Percentiles rank a stretch among this genome's conserved stretches.
These are phyloP conservation scores for Scheffersomyces stipitis DNA, from an alignment of 805 yeast species.

Conservation along the genomic window DNA sequence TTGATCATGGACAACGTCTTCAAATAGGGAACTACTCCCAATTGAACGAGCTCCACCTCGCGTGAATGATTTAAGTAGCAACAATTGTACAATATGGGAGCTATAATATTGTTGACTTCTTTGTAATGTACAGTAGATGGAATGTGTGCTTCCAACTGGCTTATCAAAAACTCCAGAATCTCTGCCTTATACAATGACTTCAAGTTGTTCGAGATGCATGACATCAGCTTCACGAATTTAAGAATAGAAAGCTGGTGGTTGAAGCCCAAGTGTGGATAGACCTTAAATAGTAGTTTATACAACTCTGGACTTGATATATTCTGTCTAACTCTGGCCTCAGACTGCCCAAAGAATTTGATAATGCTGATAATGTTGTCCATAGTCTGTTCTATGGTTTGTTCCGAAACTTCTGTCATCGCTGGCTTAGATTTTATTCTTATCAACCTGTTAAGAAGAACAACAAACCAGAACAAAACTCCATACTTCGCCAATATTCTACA, in stretches of 20 bases:
- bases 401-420: constrained; percentile 3
- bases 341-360: constrained; percentile 42
- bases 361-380: constrained; percentile 37
- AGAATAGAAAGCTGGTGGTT: constrained; percentile 39
- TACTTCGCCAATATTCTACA: constrained; percentile 42
- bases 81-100: constrained; percentile 52
- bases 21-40: constrained; percentile 49
- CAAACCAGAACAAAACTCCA: constrained; percentile 45
- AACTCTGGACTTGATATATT: constrained; percentile 38
- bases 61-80: constrained; percentile 47
- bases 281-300: constrained; percentile 42
- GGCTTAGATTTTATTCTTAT: constrained; percentile 13
- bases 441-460: constrained; percentile 35
- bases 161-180: constrained; percentile 44
- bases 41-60: constrained; percentile 45
- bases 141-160: constrained; percentile 23
- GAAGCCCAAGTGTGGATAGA: constrained; percentile 30
- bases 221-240: constrained; percentile 45
- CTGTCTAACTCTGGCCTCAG: constrained; percentile 45
- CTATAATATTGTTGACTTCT: constrained; percentile 42
- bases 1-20: constrained; percentile 38
- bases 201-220: constrained; percentile 34
- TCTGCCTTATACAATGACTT: constrained; percentile 37
- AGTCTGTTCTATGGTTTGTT: constrained; percentile 4
- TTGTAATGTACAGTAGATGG: constrained; percentile 31